phyloP scores from a whole-genome alignment of 331 rosid genomes.

The Prunus yedoensis region DNA sequence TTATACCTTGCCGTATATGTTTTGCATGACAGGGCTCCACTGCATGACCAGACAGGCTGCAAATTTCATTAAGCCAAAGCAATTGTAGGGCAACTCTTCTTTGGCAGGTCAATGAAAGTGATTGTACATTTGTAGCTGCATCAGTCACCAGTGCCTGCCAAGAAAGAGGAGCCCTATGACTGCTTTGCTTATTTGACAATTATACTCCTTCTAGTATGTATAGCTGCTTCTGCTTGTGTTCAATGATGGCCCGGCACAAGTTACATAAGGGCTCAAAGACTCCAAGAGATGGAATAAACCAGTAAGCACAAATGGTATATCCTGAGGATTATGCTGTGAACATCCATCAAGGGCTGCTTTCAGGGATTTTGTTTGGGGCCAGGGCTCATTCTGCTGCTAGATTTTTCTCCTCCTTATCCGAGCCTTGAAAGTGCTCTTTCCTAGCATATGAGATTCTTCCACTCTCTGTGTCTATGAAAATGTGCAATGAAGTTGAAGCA shows the following conservation, averaged over 20 bases:
- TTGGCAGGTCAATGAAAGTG: slow-evolving; percentile 26
- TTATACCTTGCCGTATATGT: not conserved
- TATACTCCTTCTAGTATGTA: not conserved
- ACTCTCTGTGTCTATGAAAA: slow-evolving; percentile 1
- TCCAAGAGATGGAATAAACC: slow-evolving; percentile 9
- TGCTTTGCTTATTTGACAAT: slow-evolving; percentile 20
- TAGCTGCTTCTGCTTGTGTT: not conserved
- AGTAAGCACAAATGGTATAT: slow-evolving; percentile 12
- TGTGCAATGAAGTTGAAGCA: slow-evolving; percentile 2
- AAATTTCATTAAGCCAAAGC: slow-evolving; percentile 22
- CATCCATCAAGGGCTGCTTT: not conserved
- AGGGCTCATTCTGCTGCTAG: not conserved
- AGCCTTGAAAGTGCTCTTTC: slow-evolving; percentile 4
- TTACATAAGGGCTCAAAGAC: slow-evolving; percentile 9
- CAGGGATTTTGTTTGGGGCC: not conserved
- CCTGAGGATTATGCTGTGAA: slow-evolving; percentile 20
- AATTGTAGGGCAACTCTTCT: slow-evolving; percentile 41
- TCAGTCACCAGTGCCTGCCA: slow-evolving; percentile 29
- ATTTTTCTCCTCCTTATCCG: not conserved
- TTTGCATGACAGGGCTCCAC: not conserved
- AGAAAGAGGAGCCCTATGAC: slow-evolving; percentile 31
- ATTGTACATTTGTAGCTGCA: not conserved
- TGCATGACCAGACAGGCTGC: not conserved
- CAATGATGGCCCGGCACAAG: not conserved
- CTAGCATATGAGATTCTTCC: slow-evolving; percentile 10